Conservation (phyloP, 805 yeast species). For the Hanseniaspora jakobsenii region DNA sequence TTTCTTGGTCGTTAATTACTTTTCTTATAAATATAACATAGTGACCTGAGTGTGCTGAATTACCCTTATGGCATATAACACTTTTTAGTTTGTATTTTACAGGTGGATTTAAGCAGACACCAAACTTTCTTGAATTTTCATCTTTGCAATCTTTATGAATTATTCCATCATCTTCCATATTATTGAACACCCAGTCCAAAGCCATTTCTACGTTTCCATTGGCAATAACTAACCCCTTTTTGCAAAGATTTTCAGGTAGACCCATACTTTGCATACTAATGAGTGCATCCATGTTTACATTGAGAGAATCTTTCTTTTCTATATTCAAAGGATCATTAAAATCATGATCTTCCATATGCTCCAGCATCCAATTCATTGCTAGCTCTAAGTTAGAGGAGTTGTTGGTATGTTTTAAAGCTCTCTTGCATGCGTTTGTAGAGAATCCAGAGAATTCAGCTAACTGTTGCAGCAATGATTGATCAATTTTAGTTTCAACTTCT, state of each 20-base stretch:
- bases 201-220: conserved; percentile 58
- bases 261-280: conserved; percentile 53
- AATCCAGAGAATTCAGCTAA: conserved; percentile 76
- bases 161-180: conserved; percentile 68
- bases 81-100: conserved; percentile 36
- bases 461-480: conserved; percentile 41
- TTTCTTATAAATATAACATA: conserved; percentile 66
- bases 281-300: conserved; percentile 23
- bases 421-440: conserved; percentile 47
- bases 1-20: conserved; percentile 27
- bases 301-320: conserved; percentile 19
- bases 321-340: conserved; percentile 51
- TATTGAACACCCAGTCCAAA: conserved; percentile 78
- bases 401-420: conserved; percentile 64
- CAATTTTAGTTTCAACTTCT: conserved; percentile 37
- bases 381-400: conserved; percentile 45
- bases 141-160: conserved; percentile 24
- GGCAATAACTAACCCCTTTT: conserved; percentile 54
- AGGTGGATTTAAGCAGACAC: conserved; percentile 16
- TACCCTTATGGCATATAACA: conserved; percentile 79
- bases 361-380: conserved; percentile 85
- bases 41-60: conserved; percentile 83
- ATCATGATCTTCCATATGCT: conserved; percentile 73
- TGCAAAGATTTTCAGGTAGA: conserved; percentile 50
- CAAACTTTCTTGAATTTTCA: conserved; percentile 17